phyloP scores from a whole-genome alignment of 495 filamentous ascomycete genomes.

The Penicillium arizonense region DNA sequence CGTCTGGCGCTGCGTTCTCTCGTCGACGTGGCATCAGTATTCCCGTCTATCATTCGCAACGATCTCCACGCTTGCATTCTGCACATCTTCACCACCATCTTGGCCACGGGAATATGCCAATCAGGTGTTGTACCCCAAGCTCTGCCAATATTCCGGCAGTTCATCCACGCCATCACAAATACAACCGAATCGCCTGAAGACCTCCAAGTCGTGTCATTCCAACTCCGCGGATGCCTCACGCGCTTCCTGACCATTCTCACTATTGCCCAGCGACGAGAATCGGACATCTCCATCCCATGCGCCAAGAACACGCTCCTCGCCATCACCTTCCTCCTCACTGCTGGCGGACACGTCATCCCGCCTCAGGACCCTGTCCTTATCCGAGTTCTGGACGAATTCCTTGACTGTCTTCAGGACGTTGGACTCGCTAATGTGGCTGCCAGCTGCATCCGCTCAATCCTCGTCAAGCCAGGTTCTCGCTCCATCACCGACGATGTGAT shows the following conservation, averaged over 20 bases:
- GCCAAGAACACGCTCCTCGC: constrained; percentile 92
- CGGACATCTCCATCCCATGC: constrained; percentile 74
- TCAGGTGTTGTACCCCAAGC: constrained; percentile 84
- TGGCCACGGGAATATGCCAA: constrained; percentile 84
- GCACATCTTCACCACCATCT: constrained; percentile 92
- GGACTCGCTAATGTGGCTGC: constrained; percentile 84
- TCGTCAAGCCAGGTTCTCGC: constrained; percentile 63
- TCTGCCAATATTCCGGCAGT: constrained; percentile 87
- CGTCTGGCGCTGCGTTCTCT: constrained; percentile 78
- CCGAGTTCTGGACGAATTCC: constrained; percentile 69
- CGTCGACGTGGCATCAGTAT: constrained; percentile 90
- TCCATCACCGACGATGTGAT: constrained; percentile 71
- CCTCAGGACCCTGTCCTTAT: constrained; percentile 69
- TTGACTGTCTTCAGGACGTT: constrained; percentile 77
- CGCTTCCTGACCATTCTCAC: constrained; percentile 79
- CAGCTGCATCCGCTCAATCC: constrained; percentile 80
- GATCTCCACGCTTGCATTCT: constrained; percentile 96
- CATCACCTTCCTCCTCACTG: constrained; percentile 83
- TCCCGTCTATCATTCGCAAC: constrained; percentile 92
- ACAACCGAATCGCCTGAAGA: constrained; percentile 32
- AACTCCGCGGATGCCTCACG: constrained; percentile 71
- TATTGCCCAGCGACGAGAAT: constrained; percentile 79
- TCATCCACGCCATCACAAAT: constrained; percentile 70
- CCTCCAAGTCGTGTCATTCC: constrained; percentile 40
- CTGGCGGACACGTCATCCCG: constrained; percentile 67